Percentiles rank a stretch among this genome's conserved stretches.
Evolutionary conservation across 106 monocot species (phyloP).

Genomic region (Hemerocallis citrina): DNA sequence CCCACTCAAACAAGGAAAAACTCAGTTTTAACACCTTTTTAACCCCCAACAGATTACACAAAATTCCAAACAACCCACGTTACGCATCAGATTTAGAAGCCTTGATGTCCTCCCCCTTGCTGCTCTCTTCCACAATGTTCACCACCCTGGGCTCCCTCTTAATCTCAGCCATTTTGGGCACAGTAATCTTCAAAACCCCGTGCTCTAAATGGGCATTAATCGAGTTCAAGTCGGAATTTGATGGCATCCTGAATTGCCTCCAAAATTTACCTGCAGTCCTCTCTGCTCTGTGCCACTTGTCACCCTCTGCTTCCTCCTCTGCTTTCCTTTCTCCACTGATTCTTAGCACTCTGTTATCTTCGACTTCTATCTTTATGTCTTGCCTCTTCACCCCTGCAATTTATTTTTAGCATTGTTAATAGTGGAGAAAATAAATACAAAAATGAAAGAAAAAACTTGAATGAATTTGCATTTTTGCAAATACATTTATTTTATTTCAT

Average conservation of each 20-base stretch:
- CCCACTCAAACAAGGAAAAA: no score
- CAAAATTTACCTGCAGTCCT: conserved; percentile 38
- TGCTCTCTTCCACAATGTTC: conserved; percentile 10
- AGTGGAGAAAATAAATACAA: no score
- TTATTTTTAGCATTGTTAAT: no score
- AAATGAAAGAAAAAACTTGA: no score
- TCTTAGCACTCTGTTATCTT: conserved; percentile 39
- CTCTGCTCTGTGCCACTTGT: conserved; percentile 40
- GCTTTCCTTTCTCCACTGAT: conserved; percentile 35
- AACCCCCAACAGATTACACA: no score
- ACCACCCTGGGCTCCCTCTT: conserved; percentile 25
- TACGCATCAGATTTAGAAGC: background rate
- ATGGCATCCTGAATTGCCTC: conserved; percentile 44
- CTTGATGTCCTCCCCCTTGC: conserved; percentile 7
- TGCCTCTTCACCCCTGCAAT: conserved; percentile 36
- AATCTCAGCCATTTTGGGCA: conserved; percentile 33
- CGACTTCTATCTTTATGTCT: conserved; percentile 49
- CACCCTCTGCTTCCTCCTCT: conserved; percentile 29
- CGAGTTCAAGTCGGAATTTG: conserved; percentile 22
- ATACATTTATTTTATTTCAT: no score
- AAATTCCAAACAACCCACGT: no score
- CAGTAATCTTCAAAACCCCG: conserved; percentile 34
- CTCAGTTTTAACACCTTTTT: no score
- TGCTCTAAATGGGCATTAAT: conserved; percentile 28
- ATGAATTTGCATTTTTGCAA: no score